Evolutionary conservation across 352 stramenopile genomes (phyloP), one percentile per base, ranked within the genome.

Genomic region (Pelagophyceae sp.): DNA sequence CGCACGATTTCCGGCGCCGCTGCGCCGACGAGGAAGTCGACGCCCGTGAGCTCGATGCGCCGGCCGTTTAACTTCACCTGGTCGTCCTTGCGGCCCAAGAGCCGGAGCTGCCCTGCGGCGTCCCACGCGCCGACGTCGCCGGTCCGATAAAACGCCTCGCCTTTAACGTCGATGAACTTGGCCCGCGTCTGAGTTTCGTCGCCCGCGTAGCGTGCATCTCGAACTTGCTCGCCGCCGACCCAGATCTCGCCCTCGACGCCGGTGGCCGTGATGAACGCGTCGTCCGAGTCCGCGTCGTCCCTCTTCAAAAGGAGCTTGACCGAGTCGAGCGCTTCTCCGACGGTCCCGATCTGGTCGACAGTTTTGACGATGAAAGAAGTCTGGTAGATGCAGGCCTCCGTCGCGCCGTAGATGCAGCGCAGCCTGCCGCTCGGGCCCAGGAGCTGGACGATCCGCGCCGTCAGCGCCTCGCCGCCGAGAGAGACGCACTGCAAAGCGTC

Each of bases 1-100:
- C 0, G 35, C 35, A 31, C 11, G 67, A 51, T 1, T 11, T 2
- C 67, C 15, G 27, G 67, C 67, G 67, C 67, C 15, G 67, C 38
- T 11, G 33, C 19, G 0, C 11, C 72, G 31, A 80, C 19, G 20
- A 37, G 20, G 0, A n/a, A 25, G 32, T 82, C 79, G 65, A 82
- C 72, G 61, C 77, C 79, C 1, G 58, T 77, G 58, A 78, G 69
- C 38, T 82, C 79, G 38, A 82, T 76, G 45, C 79, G 76, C 38
- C 75, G 63, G 35, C 79, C 79, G 45, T 51, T 23, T 1, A 77
- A 19, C 75, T 82, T 82, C 25, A 82, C 63, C 75, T 82, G 79
- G 38, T 78, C 65, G 70, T 82, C 79, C 0, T 27, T 32, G 37
- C 79, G 79, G 11, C 79, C 79, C 27, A 77, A 19, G 29, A 81